Base-by-base conservation (phyloP, 2,329 filamentous ascomycete genomes). In the Juglanconis juglandina region DNA sequence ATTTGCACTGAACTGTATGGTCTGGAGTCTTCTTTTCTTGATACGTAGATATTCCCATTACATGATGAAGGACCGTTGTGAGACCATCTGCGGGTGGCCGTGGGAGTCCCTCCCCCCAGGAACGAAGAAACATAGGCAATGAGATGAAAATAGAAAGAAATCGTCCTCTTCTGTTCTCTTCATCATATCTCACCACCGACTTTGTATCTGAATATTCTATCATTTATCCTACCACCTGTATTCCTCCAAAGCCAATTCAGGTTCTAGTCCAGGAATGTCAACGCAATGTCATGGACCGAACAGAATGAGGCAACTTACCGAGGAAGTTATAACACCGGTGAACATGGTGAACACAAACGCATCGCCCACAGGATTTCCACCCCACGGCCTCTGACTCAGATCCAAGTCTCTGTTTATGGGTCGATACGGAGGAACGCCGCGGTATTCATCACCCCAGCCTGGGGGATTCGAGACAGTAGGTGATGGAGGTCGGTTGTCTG, bases 261-360 rank as follows among this genome's bases (percentile, higher is more conserved):
- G 4, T 53, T 60, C 66, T 68, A 30, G 39, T 3, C 3, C 35
- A n/a, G 39, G 4, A 13, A 11, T 14, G 3, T 24, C n/a, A 46
- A 30, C 35, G 42, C 14, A 14, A 35, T 34, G 6, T 35, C 34
- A 37, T 14, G 4, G 3, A 11, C 24, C 13, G 34, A 50, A n/a
- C 30, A 14, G 4, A 5, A 30, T 34, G 11, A 8, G 13, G 13
- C n/a, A 1, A 69, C 69, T 64, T 60, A 71, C 70, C 46, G 66
- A 55, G 39, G 67, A 66, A 13, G 69, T 49, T 58, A 65, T 68
- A 3, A 70, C 67, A 1, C 70, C 70, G 5, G 66, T 63, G 44
- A 72, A 64, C 70, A 72, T 69, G n/a, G 60, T 57, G 35, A 64
- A 60, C 7, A 72, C 63, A 49, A 72, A 68, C 4, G 51, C 64